A percentile compares a stretch with the other conserved stretches of the same genome.
Conservation (phyloP, 129 eudicot species). For the Chrysanthemum lavandulifolium region DNA sequence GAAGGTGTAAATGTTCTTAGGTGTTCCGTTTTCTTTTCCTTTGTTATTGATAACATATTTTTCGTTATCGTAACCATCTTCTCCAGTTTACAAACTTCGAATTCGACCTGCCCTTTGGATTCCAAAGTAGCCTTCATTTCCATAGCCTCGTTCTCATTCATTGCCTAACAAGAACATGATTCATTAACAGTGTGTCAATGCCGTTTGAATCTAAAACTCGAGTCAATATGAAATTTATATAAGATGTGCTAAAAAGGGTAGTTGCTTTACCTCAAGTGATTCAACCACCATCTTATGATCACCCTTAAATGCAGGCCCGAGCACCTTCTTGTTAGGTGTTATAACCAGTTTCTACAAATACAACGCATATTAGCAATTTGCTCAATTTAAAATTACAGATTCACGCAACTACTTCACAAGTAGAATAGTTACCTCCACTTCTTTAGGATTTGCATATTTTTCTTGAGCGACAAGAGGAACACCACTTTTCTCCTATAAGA, state of each 20-base stretch:
- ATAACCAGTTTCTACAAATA: slow-evolving; percentile 48
- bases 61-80: slow-evolving; percentile 50
- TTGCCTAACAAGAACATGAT: slow-evolving; percentile 33
- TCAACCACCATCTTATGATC: slow-evolving; percentile 55
- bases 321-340: slow-evolving; percentile 54
- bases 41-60: slow-evolving; percentile 57
- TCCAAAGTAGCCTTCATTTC: slow-evolving; percentile 60
- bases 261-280: slow-evolving; percentile 49
- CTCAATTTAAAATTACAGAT: neutral
- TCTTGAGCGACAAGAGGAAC: slow-evolving; percentile 64
- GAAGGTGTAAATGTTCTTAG: slow-evolving; percentile 75
- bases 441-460: slow-evolving; percentile 60
- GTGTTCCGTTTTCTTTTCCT: slow-evolving; percentile 66
- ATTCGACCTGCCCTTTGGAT: slow-evolving; percentile 60
- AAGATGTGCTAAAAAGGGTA: neutral
- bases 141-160: slow-evolving; percentile 69
- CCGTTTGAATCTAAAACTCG: too few species aligned
- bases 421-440: slow-evolving; percentile 52
- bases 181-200: too few species aligned
- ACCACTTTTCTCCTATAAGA: slow-evolving; percentile 54
- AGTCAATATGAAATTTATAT: too few species aligned
- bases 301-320: slow-evolving; percentile 64
- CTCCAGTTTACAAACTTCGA: slow-evolving; percentile 58
- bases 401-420: neutral
- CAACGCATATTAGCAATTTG: neutral